Percentiles rank a stretch among this genome's conserved stretches.
These are phyloP conservation scores for Xylaria sp. DNA, from an alignment of 2,329 filamentous ascomycete species.

Conservation along the genomic window DNA sequence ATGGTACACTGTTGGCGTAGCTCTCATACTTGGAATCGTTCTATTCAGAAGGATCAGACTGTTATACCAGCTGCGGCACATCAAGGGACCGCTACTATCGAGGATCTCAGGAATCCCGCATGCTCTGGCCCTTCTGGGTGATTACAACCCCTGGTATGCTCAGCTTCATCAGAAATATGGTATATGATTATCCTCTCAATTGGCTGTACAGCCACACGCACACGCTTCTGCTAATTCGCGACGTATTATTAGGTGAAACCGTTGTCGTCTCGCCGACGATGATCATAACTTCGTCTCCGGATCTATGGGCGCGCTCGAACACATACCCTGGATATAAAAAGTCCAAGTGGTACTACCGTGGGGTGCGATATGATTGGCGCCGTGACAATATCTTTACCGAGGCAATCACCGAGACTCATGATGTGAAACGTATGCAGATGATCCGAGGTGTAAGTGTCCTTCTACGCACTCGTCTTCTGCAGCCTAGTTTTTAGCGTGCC, in stretches of 20 bases:
- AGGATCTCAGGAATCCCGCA: constrained; percentile 44
- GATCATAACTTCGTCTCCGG: constrained; percentile 32
- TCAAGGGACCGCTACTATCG: constrained; percentile 42
- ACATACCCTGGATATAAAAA: constrained; percentile 56
- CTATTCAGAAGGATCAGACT: background rate
- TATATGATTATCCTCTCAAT: constrained; percentile 22
- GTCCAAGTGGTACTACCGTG: constrained; percentile 54
- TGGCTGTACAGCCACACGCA: background rate
- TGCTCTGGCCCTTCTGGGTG: constrained; percentile 40
- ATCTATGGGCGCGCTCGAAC: constrained; percentile 44
- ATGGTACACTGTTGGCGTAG: constrained; percentile 7
- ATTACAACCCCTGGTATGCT: constrained; percentile 45
- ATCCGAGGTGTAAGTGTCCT: constrained; percentile 58
- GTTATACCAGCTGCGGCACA: constrained; percentile 37
- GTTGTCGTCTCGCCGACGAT: constrained; percentile 24
- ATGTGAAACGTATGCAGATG: constrained; percentile 60
- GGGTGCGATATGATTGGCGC: constrained; percentile 60
- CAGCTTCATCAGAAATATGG: constrained; percentile 46
- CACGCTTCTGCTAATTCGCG: background rate
- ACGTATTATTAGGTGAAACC: constrained; percentile 18
- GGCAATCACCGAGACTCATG: constrained; percentile 60
- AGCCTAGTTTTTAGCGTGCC: background rate
- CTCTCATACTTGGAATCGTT: constrained; percentile 6
- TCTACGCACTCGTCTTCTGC: background rate
- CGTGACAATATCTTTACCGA: constrained; percentile 65